phyloP scores from a whole-genome alignment of 2,329 filamentous ascomycete species.

The Fusarium austroafricanum region DNA sequence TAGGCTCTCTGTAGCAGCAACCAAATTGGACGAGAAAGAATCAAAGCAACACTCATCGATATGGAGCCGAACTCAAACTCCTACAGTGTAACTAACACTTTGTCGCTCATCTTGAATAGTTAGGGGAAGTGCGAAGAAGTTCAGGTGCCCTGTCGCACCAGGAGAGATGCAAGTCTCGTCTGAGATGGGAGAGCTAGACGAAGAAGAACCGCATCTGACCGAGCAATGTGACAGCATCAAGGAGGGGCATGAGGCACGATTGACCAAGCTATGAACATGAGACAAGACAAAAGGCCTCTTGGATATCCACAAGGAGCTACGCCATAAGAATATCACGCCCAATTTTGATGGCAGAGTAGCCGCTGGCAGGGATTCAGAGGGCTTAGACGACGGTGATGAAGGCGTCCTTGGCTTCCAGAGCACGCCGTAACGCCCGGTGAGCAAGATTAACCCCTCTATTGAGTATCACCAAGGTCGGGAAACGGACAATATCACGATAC shows the following conservation, averaged over 20 bases:
- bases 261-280: background rate
- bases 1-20: background rate
- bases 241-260: background rate
- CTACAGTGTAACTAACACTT: conserved; percentile 23
- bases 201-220: background rate
- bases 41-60: conserved; percentile 14
- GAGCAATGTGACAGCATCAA: background rate
- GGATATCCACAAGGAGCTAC: conserved; percentile 5
- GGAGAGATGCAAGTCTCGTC: conserved; percentile 28
- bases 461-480: background rate
- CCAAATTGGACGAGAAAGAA: conserved; percentile 14
- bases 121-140: background rate
- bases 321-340: conserved; percentile 2
- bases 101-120: background rate
- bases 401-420: background rate
- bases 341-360: conserved; percentile 1
- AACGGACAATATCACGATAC: conserved; percentile 21
- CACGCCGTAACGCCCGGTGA: background rate
- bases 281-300: background rate
- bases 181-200: background rate
- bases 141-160: background rate
- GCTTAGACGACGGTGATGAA: background rate
- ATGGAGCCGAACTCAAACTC: background rate
- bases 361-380: conserved; percentile 3
- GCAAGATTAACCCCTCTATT: background rate